These are phyloP conservation scores for Mycena leptocephala DNA, from an alignment of 768 basidiomycete genomes.

Conservation along the genomic window DNA sequence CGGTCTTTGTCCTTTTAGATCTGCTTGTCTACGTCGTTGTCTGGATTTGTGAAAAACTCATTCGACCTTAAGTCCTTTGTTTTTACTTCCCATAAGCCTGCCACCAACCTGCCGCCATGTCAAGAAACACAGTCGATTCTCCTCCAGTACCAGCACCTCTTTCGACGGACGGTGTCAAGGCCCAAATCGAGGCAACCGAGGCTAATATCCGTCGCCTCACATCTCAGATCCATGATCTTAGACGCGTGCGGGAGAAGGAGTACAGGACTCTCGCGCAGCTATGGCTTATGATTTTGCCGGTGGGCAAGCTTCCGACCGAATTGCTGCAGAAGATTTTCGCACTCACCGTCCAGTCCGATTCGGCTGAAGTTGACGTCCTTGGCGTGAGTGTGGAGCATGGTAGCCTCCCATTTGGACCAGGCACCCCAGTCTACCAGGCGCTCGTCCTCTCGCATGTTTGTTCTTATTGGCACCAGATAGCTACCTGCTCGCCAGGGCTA, in stretches of 20 bases:
- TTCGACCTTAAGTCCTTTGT: too few species aligned
- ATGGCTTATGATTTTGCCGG: not conserved
- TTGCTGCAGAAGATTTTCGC: constrained; percentile 15
- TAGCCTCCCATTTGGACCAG: too few species aligned
- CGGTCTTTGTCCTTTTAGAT: too few species aligned
- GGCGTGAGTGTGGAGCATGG: too few species aligned
- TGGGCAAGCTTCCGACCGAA: constrained; percentile 10
- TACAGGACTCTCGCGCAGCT: not conserved
- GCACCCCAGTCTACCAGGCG: not conserved
- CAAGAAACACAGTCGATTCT: too few species aligned
- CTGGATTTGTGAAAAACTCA: too few species aligned
- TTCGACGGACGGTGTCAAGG: too few species aligned
- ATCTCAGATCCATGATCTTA: not conserved
- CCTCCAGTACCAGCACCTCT: too few species aligned
- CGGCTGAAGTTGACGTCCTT: too few species aligned
- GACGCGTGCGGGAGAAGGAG: not conserved
- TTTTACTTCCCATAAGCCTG: too few species aligned
- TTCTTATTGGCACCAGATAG: not conserved
- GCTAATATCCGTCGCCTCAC: not conserved
- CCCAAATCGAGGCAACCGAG: not conserved
- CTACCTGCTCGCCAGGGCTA: not conserved
- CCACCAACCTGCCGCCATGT: too few species aligned
- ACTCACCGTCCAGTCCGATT: not conserved
- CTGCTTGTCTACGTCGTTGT: too few species aligned
- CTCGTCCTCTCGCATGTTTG: not conserved